Evolutionary conservation across 345 rosid genomes (phyloP).

Genomic region (Streptanthus diversifolius): DNA sequence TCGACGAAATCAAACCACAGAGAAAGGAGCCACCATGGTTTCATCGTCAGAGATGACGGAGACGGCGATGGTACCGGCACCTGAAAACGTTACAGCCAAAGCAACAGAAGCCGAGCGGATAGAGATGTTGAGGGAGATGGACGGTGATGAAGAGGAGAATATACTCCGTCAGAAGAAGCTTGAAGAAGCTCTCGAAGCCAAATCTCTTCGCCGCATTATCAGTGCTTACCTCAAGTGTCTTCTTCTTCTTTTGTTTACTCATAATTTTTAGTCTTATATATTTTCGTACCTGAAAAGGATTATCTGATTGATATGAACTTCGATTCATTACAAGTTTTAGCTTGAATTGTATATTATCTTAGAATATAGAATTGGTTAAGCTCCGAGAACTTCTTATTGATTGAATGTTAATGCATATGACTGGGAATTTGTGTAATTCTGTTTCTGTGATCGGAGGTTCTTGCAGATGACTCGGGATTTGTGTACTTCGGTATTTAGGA

Average conservation of each 20-base stretch:
- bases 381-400: background rate
- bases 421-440: background rate
- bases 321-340: background rate
- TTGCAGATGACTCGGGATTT: background rate
- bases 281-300: background rate
- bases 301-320: background rate
- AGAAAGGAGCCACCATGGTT: slow-evolving; percentile 10
- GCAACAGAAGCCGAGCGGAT: background rate
- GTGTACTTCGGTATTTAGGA: background rate
- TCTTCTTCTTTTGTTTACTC: background rate
- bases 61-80: background rate
- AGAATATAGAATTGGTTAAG: background rate
- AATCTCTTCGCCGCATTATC: slow-evolving; percentile 92
- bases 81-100: background rate
- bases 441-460: background rate
- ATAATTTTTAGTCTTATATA: background rate
- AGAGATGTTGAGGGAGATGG: slow-evolving; percentile 26
- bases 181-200: slow-evolving; percentile 91
- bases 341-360: background rate
- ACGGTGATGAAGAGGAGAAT: slow-evolving; percentile 60
- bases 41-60: slow-evolving; percentile 24
- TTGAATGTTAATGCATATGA: background rate
- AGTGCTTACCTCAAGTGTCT: slow-evolving; percentile 89
- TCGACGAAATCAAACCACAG: background rate
- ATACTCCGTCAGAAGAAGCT: slow-evolving; percentile 64